Conservation (phyloP, 805 yeast species). For the Schwanniomyces vanrijiae region DNA sequence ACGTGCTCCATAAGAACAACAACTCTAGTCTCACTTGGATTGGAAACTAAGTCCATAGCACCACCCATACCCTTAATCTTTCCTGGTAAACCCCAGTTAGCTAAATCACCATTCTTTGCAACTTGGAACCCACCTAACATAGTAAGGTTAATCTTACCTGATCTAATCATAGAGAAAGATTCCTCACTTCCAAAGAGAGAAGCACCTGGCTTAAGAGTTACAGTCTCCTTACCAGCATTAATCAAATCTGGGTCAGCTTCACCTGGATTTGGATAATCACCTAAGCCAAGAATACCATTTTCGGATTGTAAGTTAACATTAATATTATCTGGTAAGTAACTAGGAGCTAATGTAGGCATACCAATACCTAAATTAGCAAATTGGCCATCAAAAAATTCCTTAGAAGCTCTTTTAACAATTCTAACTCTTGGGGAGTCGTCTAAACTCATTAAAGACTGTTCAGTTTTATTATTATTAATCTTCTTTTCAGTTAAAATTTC, state of each 20-base stretch:
- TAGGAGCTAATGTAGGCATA: conserved; percentile 50
- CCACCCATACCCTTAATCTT: conserved; percentile 55
- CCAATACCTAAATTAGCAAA: conserved; percentile 51
- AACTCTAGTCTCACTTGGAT: conserved; percentile 44
- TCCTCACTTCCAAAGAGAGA: conserved; percentile 50
- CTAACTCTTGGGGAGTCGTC: conserved; percentile 23
- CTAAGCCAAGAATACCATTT: conserved; percentile 51
- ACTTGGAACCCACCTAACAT: conserved; percentile 53
- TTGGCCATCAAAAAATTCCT: conserved; percentile 44
- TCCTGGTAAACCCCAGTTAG: conserved; percentile 56
- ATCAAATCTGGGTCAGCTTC: conserved; percentile 48
- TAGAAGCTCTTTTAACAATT: conserved; percentile 45
- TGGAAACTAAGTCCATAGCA: conserved; percentile 53
- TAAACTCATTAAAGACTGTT: conserved; percentile 7
- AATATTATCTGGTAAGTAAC: conserved; percentile 32
- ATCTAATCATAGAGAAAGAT: conserved; percentile 50
- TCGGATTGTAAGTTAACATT: conserved; percentile 47
- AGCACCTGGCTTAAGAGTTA: conserved; percentile 46
- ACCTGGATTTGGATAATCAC: conserved; percentile 44
- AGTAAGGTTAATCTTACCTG: conserved; percentile 45
- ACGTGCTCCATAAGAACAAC: conserved; percentile 50
- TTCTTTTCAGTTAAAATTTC: conserved; percentile 28
- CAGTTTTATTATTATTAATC: neutral
- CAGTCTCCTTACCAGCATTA: conserved; percentile 54
- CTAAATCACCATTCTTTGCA: conserved; percentile 47